These are phyloP conservation scores for Boletus sp. DNA, from an alignment of 768 basidiomycete genomes.

Conservation along the genomic window DNA sequence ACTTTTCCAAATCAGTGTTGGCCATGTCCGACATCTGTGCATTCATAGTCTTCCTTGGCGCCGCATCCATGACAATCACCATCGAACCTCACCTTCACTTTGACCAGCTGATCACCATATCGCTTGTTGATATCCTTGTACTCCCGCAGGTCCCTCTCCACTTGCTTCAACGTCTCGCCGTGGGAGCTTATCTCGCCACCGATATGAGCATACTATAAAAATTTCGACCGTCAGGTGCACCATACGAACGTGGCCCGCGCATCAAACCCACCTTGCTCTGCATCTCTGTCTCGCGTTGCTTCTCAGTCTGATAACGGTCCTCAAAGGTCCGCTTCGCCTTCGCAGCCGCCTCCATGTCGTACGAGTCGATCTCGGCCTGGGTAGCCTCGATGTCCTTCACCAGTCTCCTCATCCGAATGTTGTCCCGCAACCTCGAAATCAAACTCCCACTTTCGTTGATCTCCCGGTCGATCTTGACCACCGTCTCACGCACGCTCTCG, in stretches of 20 bases:
- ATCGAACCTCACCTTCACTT: constrained; percentile 71
- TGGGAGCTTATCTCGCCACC: constrained; percentile 80
- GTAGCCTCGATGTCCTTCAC: constrained; percentile 61
- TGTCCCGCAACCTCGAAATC: constrained; percentile 73
- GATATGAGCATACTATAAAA: constrained; percentile 66
- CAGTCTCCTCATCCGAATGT: constrained; percentile 72
- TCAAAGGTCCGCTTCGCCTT: constrained; percentile 84
- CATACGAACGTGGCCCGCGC: too few species aligned
- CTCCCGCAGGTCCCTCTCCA: constrained; percentile 72
- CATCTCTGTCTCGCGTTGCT: constrained; percentile 68
- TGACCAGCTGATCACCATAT: constrained; percentile 88
- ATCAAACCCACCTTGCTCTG: constrained; percentile 56
- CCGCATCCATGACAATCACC: background rate
- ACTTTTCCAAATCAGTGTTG: constrained; percentile 95
- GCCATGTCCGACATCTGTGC: constrained; percentile 99
- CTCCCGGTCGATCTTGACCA: constrained; percentile 68
- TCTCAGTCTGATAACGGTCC: constrained; percentile 67
- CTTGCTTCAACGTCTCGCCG: constrained; percentile 59
- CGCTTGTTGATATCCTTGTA: constrained; percentile 83
- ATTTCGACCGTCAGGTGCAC: background rate
- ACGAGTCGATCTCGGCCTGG: constrained; percentile 65
- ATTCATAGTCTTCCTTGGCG: background rate
- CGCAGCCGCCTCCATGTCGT: constrained; percentile 84
- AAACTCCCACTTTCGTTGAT: constrained; percentile 72
- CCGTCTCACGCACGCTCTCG: constrained; percentile 39